Conservation (phyloP, 164 flowering plant genomes). For the Vitis rotundifolia region DNA sequence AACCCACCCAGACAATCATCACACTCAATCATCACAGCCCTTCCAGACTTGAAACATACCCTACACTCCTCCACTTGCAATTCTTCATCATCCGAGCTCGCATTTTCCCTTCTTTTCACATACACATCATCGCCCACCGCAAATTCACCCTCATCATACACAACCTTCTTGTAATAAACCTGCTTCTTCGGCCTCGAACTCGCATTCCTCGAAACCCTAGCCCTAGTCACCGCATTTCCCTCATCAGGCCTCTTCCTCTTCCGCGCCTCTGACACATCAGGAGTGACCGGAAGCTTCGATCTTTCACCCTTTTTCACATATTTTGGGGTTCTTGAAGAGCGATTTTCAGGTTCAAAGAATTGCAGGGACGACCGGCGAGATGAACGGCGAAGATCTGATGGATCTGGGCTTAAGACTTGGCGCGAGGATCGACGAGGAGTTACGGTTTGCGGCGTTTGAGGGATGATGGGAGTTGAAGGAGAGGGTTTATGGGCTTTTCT, state of each 20-base stretch:
- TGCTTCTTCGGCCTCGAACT: conserved; percentile 9
- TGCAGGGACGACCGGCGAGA: neutral
- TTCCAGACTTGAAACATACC: conserved; percentile 71
- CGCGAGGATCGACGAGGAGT: conserved; percentile 37
- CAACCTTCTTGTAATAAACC: conserved; percentile 71
- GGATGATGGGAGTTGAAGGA: conserved; percentile 13
- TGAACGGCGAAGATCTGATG: conserved; percentile 5
- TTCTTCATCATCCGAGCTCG: conserved; percentile 72
- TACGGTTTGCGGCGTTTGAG: conserved; percentile 26
- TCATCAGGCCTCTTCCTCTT: conserved; percentile 23
- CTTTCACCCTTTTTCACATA: neutral
- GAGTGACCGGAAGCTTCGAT: conserved; percentile 24
- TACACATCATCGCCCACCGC: conserved; percentile 83
- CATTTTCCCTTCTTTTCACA: conserved; percentile 87
- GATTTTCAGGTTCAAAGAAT: no score
- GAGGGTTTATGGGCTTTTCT: conserved; percentile 5
- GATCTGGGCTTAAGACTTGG: conserved; percentile 4
- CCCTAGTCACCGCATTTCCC: conserved; percentile 6
- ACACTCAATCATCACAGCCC: conserved; percentile 80
- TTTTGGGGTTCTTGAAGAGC: conserved; percentile 6
- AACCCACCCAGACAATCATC: conserved; percentile 90
- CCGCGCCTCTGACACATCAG: conserved; percentile 24
- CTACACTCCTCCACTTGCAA: conserved; percentile 83
- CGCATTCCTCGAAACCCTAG: conserved; percentile 5
- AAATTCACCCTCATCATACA: conserved; percentile 78